phyloP scores from a whole-genome alignment of 1,284 basidiomycete species.

The Schizophyllum commune region DNA sequence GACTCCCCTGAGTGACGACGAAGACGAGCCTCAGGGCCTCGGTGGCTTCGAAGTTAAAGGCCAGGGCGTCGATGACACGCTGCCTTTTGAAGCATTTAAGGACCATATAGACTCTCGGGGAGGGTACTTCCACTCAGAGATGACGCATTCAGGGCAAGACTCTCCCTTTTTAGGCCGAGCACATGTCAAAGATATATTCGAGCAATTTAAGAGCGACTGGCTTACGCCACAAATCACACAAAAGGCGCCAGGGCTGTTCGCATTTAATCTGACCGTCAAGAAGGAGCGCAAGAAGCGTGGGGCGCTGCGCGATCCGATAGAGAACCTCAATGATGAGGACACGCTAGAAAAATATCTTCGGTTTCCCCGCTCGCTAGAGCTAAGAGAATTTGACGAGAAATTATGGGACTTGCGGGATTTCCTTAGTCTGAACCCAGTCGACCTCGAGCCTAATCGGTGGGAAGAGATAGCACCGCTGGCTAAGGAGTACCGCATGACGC shows the following conservation, averaged over 20 bases:
- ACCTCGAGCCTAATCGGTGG: background rate
- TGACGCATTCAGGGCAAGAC: background rate
- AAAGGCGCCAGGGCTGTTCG: background rate
- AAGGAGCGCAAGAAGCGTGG: too few species aligned
- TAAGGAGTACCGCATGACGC: background rate
- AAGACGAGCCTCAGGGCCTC: conserved; percentile 5
- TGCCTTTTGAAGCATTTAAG: conserved; percentile 12
- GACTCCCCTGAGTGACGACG: conserved; percentile 3
- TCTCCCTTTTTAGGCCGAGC: conserved; percentile 1
- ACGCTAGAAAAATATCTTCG: background rate
- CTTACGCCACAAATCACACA: background rate
- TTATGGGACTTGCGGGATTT: background rate
- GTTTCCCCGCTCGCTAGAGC: background rate
- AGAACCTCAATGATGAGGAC: background rate
- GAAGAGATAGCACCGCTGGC: background rate
- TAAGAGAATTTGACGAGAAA: background rate
- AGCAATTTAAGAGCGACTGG: background rate
- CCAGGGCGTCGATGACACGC: background rate
- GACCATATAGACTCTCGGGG: conserved; percentile 9
- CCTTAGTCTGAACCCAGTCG: background rate
- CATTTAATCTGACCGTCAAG: too few species aligned
- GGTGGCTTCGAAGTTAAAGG: conserved; percentile 2
- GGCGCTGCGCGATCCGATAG: background rate
- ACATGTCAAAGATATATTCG: conserved; percentile 10
- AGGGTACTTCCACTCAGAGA: conserved; percentile 4